Conservation (phyloP, 176 grass and related monocot species). For the Carex littledalei region DNA sequence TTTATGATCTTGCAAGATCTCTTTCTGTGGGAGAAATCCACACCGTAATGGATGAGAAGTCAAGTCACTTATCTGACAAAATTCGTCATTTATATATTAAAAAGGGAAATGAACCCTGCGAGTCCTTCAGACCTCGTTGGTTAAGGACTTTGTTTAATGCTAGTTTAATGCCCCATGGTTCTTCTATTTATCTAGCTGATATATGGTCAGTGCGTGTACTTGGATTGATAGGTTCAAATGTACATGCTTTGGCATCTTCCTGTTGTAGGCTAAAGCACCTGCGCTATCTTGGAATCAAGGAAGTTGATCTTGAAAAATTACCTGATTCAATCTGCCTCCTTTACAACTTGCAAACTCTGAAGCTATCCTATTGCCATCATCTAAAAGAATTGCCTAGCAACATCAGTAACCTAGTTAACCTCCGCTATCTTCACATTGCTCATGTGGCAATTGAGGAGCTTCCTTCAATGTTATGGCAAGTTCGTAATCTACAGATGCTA, state of each 20-base stretch:
- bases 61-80: neutral
- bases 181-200: neutral
- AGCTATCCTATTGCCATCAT: neutral
- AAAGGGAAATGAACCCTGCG: neutral
- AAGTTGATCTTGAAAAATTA: neutral
- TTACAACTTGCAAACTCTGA: neutral
- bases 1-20: slow-evolving; percentile 21
- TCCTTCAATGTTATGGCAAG: slow-evolving; percentile 8
- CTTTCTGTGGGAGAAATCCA: neutral
- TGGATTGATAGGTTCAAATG: slow-evolving; percentile 10
- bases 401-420: neutral
- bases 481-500: slow-evolving; percentile 15
- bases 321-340: neutral
- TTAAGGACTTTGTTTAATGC: neutral
- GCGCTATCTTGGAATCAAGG: slow-evolving; percentile 8
- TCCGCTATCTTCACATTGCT: slow-evolving; percentile 17
- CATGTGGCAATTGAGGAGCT: neutral
- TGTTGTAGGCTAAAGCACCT: neutral
- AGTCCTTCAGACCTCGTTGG: neutral
- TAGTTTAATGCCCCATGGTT: neutral
- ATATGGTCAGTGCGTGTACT: neutral
- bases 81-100: neutral
- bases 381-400: slow-evolving; percentile 4
- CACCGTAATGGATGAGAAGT: neutral
- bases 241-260: neutral